Conservation (phyloP, 768 basidiomycete genomes). For the Mycena leptocephala region DNA sequence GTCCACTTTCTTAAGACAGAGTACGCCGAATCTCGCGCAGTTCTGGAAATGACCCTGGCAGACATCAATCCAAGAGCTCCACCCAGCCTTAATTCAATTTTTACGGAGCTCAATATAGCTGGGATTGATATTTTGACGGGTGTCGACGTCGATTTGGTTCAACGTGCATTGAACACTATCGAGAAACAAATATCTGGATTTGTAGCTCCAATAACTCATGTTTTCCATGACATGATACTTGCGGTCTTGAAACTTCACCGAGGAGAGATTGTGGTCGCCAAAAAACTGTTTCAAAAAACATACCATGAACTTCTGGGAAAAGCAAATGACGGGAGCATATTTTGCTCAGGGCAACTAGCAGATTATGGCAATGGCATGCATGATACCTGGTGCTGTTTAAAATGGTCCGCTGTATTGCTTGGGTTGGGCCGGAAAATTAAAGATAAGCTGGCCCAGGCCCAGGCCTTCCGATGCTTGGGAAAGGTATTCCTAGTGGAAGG, state of each 20-base stretch:
- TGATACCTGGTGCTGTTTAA: not conserved
- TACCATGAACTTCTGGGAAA: not conserved
- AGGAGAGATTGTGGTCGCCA: not conserved
- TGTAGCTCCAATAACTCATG: not conserved
- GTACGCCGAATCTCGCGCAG: conserved; percentile 1
- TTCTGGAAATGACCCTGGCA: not conserved
- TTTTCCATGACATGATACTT: not conserved
- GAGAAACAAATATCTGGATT: not conserved
- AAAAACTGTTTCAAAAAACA: not conserved
- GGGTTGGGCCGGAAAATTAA: not conserved
- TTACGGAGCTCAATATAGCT: conserved; percentile 14
- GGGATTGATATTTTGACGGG: not conserved
- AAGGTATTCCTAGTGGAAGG: not conserved
- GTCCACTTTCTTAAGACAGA: conserved; percentile 18
- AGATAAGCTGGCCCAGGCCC: not conserved
- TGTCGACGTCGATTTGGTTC: not conserved
- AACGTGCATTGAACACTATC: not conserved
- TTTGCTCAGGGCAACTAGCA: conserved; percentile 3
- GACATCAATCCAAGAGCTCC: not conserved
- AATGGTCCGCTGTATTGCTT: not conserved
- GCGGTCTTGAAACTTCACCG: not conserved
- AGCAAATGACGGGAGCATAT: not conserved
- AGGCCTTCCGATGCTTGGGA: conserved; percentile 11
- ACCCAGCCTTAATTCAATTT: not conserved
- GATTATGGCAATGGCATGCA: not conserved